Base-by-base conservation (phyloP, 2,329 filamentous ascomycete genomes). In the Scedosporium dehoogii region DNA sequence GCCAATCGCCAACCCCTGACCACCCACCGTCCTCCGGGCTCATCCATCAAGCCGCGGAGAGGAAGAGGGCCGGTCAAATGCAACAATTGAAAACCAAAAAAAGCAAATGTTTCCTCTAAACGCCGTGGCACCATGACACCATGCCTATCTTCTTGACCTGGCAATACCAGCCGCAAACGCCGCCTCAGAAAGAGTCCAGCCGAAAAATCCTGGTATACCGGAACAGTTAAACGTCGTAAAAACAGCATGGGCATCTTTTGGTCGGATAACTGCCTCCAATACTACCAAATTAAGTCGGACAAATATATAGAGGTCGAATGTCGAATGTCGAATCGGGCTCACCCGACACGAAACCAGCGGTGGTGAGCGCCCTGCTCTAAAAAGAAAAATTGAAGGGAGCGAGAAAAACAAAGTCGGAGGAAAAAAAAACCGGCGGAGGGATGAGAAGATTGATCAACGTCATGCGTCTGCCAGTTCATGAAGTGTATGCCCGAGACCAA, bases 311-410 rank as follows among this genome's bases (percentile, higher is more conserved):
- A 55, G 51, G 51, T 55, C 23, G 33, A 38, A 38, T 38, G 51
- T 55, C 23, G 33, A 38, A 38, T 38, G 33, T 38, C 33, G 51
- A 55, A 55, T 55, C 51, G 51, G 51, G 51, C 51, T 27, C 51
- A 55, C 51, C 51, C 51, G 51, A 55, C 51, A 55, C 51, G 18
- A 55, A 55, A 27, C 51, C 51, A 55, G 51, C 51, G 51, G 51
- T 55, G 51, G 51, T 55, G 51, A 55, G 51, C 51, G 12, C 51
- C 33, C 51, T 21, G 51, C 51, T 55, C 51, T 55, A 55, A 55
- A 55, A 55, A 9, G 51, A 55, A 55, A 55, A 10, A 14, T 38
- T 38, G 10, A 38, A 38, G 9, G 23, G 21, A 23, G 16, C n/a
- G 6, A 48, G 44, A 48, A 21, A 48, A 18, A 48, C n/a, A 48